These are phyloP conservation scores for Populus simonii DNA, from an alignment of 345 rosid species.

Conservation along the genomic window DNA sequence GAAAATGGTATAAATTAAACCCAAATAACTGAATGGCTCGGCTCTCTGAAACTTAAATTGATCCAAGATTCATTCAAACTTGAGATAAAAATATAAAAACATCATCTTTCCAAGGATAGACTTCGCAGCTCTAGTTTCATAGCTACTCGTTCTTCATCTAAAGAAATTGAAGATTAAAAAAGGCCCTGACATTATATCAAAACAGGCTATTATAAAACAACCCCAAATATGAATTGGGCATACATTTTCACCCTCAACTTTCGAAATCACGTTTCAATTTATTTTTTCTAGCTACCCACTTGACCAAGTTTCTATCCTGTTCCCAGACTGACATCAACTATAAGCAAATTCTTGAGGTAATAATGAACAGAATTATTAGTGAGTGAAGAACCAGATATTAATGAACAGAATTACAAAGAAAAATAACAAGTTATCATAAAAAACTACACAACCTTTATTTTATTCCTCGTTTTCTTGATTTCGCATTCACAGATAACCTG, in stretches of 20 bases:
- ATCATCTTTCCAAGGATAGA: background rate
- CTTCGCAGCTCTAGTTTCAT: background rate
- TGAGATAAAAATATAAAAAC: background rate
- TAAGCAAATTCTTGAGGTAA: background rate
- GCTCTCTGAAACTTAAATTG: background rate
- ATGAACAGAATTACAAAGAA: too few relatives aligned
- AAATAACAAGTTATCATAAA: too few relatives aligned
- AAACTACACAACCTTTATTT: background rate
- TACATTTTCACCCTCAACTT: background rate
- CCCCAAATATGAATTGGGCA: background rate
- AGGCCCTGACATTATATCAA: background rate
- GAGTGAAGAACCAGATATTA: background rate
- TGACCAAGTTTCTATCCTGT: background rate
- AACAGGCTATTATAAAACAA: background rate
- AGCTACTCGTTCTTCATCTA: background rate
- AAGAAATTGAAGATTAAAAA: background rate
- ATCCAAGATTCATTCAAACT: background rate
- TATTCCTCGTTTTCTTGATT: background rate
- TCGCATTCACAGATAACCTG: background rate
- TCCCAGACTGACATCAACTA: background rate
- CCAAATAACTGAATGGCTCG: background rate
- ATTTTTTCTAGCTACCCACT: background rate
- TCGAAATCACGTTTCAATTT: constrained; percentile 6
- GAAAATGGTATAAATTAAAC: background rate
- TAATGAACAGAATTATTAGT: background rate